Base-by-base conservation (phyloP, 2,329 filamentous ascomycete species). In the Fusarium coffeatum region DNA sequence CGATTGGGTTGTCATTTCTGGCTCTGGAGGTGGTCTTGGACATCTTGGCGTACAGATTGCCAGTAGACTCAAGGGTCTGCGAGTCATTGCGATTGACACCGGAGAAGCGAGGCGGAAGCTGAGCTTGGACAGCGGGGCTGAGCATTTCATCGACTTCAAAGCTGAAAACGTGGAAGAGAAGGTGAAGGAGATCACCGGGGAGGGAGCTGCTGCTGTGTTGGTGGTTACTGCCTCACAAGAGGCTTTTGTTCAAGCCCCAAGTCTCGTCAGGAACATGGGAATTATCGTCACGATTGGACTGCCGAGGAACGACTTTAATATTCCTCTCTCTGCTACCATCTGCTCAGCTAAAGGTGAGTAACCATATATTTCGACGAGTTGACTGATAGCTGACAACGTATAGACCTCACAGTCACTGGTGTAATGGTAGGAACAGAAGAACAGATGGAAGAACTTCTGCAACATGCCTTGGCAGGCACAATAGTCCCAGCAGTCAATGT, bases 21-120 rank as follows among this genome's bases (percentile, higher is more conserved):
- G 78, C 0, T 72, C 78, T 0, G 78, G 78, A 0, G 78, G 78
- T 1, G 78, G 78, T 0, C 67, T 80, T 7, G 78, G 78, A 0
- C 78, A 80, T 20, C 23, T 80, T 0, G 78, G 78, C 2, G 72
- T 80, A 1, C 78, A 80, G 27, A 77, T 79, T 5, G 74, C 78
- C 0, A 66, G 55, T 8, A 63, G 59, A 3, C 8, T 77, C 1
- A 67, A 59, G 4, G 63, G 61, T 0, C 66, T 69, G 8, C 64
- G 73, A 1, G 74, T 78, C 0, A 76, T 80, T 3, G 78, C 74
- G 0, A 54, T 80, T 0, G 78, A 80, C n/a, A 56, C 69, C 0
- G 76, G 77, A 4, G 47, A 69, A 2, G 7, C 59, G 0, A 74
- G 76, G 7, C 72, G 73, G 2, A 51, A 69, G 0, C 23, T 78